Percentiles rank a stretch among this genome's conserved stretches.
Evolutionary conservation across 164 flowering plant species (phyloP).

Genomic region (Macadamia integrifolia): DNA sequence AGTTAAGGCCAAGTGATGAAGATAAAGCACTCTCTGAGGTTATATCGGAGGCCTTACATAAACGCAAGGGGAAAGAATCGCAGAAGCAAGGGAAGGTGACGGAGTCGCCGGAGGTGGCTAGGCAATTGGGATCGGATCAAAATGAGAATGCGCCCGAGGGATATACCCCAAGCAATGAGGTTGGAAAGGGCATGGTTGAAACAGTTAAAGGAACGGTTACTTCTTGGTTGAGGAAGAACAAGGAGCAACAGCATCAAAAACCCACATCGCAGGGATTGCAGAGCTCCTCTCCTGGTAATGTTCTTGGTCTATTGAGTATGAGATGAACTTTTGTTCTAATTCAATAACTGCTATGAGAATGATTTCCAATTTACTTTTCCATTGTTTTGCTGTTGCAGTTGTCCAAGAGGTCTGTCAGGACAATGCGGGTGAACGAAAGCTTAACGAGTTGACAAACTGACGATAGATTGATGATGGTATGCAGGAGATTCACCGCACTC

Average conservation of each 20-base stretch:
- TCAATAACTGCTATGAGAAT: too few species aligned
- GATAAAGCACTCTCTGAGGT: conserved; percentile 62
- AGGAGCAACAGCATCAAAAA: background rate
- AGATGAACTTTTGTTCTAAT: too few species aligned
- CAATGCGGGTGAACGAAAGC: too few species aligned
- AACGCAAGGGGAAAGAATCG: conserved; percentile 13
- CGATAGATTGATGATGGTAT: too few species aligned
- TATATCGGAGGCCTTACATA: conserved; percentile 31
- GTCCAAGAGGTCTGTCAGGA: too few species aligned
- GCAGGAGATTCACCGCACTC: too few species aligned
- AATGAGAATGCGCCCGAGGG: background rate
- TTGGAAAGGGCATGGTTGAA: conserved; percentile 12
- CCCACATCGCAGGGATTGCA: background rate
- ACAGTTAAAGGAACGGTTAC: conserved; percentile 18
- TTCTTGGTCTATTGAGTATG: too few species aligned
- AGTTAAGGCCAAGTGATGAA: conserved; percentile 62
- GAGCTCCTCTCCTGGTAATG: background rate
- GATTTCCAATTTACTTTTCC: too few species aligned
- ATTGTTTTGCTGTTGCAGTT: too few species aligned
- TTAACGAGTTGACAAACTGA: too few species aligned
- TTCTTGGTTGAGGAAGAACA: conserved; percentile 22
- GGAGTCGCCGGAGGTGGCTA: conserved; percentile 40
- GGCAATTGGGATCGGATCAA: conserved; percentile 22
- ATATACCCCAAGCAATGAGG: background rate
- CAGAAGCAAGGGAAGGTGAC: conserved; percentile 29